phyloP scores from a whole-genome alignment of 2,329 filamentous ascomycete species.

The Paecilomyces variotii region DNA sequence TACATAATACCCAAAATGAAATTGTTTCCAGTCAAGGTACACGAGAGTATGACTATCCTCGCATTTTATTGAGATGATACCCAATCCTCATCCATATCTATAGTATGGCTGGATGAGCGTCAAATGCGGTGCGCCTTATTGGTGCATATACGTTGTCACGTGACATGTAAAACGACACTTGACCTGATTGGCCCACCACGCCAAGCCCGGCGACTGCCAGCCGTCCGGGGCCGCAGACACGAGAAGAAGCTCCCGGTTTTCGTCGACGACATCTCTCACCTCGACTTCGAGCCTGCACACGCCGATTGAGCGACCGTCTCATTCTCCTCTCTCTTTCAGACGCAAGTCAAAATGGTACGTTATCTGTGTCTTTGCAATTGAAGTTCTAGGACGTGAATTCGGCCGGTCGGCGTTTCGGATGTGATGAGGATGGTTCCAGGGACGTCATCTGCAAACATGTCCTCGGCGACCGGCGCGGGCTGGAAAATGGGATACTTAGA shows the following conservation, averaged over 20 bases:
- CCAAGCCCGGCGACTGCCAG: neutral
- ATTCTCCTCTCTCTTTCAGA: neutral
- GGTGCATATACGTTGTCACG: neutral
- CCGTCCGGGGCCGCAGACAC: neutral
- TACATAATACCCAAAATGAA: neutral
- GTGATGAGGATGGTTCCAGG: neutral
- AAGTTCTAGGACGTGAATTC: neutral
- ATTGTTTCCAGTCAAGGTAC: neutral
- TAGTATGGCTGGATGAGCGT: neutral
- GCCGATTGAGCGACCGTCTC: neutral
- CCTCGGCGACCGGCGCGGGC: neutral
- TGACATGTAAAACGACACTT: neutral
- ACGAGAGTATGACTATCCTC: no score
- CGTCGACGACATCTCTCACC: neutral
- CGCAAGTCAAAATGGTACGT: neutral
- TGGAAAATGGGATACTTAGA: neutral
- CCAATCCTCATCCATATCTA: neutral
- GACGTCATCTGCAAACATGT: neutral
- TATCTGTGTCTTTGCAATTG: neutral
- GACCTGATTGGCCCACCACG: neutral
- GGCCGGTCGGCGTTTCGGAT: neutral
- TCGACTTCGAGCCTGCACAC: neutral
- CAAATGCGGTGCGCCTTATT: neutral
- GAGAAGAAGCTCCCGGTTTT: constrained; percentile 1
- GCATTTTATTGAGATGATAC: no score